A percentile compares a stretch with the other conserved stretches of the same genome.
phyloP scores from a whole-genome alignment of 2,329 filamentous ascomycete genomes.

The Aspergillus pseudoglaucus region DNA sequence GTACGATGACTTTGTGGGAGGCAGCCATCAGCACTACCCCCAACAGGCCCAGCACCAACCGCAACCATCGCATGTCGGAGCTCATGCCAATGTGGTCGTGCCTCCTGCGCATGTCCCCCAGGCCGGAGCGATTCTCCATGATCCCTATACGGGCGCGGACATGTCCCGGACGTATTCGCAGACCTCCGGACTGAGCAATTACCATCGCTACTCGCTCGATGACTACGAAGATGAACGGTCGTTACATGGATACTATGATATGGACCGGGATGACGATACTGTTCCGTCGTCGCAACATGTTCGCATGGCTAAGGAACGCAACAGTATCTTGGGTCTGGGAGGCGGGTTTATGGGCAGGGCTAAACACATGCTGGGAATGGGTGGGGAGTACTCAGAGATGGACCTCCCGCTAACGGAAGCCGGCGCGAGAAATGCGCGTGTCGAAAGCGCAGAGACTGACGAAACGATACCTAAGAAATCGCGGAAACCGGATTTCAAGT shows the following conservation, averaged over 20 bases:
- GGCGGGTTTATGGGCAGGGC: conserved; percentile 80
- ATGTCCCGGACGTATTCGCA: conserved; percentile 57
- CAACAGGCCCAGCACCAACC: conserved; percentile 22
- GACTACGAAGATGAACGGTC: conserved; percentile 75
- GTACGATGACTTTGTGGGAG: conserved; percentile 91
- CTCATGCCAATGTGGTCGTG: conserved; percentile 31
- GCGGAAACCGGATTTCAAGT: conserved; percentile 75
- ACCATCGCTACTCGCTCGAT: conserved; percentile 83
- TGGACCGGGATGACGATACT: conserved; percentile 54
- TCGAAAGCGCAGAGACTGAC: conserved; percentile 41
- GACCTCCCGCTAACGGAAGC: conserved; percentile 87
- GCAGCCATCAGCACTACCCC: background rate
- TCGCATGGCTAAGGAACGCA: conserved; percentile 65
- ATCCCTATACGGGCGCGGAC: conserved; percentile 31
- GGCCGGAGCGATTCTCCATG: conserved; percentile 29
- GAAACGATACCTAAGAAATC: conserved; percentile 51
- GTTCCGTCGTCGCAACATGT: conserved; percentile 42
- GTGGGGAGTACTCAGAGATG: conserved; percentile 90
- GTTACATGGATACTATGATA: conserved; percentile 64
- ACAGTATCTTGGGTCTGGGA: conserved; percentile 80
- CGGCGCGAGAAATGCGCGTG: conserved; percentile 44
- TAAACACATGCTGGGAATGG: conserved; percentile 87
- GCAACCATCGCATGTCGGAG: conserved; percentile 45
- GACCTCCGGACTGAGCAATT: conserved; percentile 77
- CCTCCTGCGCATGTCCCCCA: conserved; percentile 19